Evolutionary conservation across 768 basidiomycete species (phyloP).

Genomic region (Russula griseocarnosa): DNA sequence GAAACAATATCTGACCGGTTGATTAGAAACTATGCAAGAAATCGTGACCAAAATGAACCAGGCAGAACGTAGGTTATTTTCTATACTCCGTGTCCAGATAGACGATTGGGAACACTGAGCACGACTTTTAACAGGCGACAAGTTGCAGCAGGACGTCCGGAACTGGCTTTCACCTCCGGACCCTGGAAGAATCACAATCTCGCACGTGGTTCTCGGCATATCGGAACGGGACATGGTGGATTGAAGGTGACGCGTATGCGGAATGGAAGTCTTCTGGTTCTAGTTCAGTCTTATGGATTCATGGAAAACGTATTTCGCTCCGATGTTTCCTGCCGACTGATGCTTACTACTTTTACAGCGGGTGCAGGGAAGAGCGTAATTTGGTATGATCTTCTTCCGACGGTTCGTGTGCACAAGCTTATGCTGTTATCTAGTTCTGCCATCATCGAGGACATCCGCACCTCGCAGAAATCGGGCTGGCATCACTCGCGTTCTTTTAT

Average conservation of each 20-base stretch:
- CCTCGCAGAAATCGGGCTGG: not conserved
- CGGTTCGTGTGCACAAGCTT: not conserved
- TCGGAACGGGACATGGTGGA: constrained; percentile 4
- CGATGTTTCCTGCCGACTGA: not conserved
- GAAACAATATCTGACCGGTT: not conserved
- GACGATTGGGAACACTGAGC: not conserved
- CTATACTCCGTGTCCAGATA: no score
- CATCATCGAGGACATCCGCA: not conserved
- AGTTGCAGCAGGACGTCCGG: not conserved
- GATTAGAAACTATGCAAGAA: constrained; percentile 4
- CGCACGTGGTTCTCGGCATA: not conserved
- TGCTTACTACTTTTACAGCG: not conserved
- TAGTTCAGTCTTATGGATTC: constrained; percentile 4
- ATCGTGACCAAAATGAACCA: not conserved
- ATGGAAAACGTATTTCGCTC: constrained; percentile 8
- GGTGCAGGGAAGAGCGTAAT: constrained; percentile 9
- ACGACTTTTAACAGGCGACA: not conserved
- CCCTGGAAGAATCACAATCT: not conserved
- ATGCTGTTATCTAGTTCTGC: not conserved
- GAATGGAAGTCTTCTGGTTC: not conserved
- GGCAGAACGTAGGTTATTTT: not conserved
- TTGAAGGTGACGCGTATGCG: not conserved
- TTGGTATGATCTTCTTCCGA: not conserved
- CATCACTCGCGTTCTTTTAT: constrained; percentile 7
- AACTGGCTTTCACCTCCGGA: constrained; percentile 15